Evolutionary conservation across 768 basidiomycete genomes (phyloP).

Genomic region (Rhodocollybia butyracea): DNA sequence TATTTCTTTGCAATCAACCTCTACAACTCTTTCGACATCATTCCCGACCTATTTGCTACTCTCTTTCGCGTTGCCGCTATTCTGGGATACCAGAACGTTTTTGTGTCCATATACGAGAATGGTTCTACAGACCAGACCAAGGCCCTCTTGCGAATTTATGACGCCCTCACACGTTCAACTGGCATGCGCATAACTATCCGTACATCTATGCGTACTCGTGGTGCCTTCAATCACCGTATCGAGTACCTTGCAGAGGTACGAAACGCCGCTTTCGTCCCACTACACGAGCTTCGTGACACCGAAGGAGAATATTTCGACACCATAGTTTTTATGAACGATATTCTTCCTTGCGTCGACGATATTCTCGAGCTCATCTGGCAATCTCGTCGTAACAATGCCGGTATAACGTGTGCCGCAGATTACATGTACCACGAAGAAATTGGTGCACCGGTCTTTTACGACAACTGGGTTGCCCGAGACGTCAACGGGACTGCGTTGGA

Average conservation of each 20-base stretch:
- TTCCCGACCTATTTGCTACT: conserved; percentile 95
- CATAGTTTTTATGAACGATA: conserved; percentile 99
- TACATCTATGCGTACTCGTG: conserved; percentile 88
- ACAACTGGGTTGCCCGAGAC: conserved; percentile 98
- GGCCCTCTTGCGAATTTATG: conserved; percentile 91
- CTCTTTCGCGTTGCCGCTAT: conserved; percentile 91
- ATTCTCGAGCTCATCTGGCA: conserved; percentile 98
- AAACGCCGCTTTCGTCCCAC: conserved; percentile 92
- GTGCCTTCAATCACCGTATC: conserved; percentile 98
- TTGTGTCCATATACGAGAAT: conserved; percentile 98
- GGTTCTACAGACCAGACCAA: conserved; percentile 99
- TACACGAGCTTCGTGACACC: conserved; percentile 89
- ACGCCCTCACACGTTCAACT: conserved; percentile 84
- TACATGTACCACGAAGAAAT: conserved; percentile 99
- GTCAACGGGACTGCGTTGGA: conserved; percentile 98
- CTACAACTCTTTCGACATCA: conserved; percentile 98
- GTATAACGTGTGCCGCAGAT: conserved; percentile 96
- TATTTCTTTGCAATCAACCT: conserved; percentile 99
- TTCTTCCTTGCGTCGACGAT: conserved; percentile 97
- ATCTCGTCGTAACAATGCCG: conserved; percentile 87
- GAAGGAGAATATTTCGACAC: conserved; percentile 95
- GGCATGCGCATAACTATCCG: conserved; percentile 93
- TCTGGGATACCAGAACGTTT: conserved; percentile 96
- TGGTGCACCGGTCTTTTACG: conserved; percentile 92
- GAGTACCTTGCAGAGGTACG: conserved; percentile 99